Evolutionary conservation across 805 yeast genomes (phyloP), one percentile per base, ranked within the genome.

Genomic region (Schwanniomyces occidentalis): DNA sequence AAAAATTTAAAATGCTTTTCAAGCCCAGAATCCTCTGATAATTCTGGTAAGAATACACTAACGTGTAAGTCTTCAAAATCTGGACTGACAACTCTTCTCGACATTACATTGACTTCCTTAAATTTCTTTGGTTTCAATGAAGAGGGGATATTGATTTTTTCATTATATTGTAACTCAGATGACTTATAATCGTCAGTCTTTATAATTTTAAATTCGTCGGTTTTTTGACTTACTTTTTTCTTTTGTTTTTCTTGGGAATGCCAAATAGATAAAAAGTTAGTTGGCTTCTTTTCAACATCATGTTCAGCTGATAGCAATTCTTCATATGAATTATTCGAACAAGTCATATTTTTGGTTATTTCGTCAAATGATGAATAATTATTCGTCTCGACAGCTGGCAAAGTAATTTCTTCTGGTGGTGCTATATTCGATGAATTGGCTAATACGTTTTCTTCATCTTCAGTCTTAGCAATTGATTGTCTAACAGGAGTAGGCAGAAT

Each of bases 1-100:
- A 69, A 58, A 13, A 56, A 56, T 18, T 54, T 54, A 48, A 74
- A 71, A 28, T 71, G 72, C 30, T 55, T 54, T 30, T 63, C 76
- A 49, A 74, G 68, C 10, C 73, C 78, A 2, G 78, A 72, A 27
- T 71, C 73, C 22, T 61, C 63, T 1, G 76, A 65, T 17, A 72
- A 32, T 40, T 75, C 75, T 4, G 79, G 79, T 32, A 75, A 56
- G 25, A 65, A 58, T 37, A 63, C 58, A 15, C 68, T 65, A 1
- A 63, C 63, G 19, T 71, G 51, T 18, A 71, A 45, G 27, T 69
- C 75, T 32, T 66, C 69, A 40, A 54, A 49, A 14, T 64, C 64
- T 17, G 75, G 68, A 44, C 69, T 67, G 10, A 70, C 72, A 4
- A 67, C 59, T 37, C 62, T 57, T 32, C 70, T 60, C 3, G 73